Conservation (phyloP, 345 rosid species). For the Brassica juncea region DNA sequence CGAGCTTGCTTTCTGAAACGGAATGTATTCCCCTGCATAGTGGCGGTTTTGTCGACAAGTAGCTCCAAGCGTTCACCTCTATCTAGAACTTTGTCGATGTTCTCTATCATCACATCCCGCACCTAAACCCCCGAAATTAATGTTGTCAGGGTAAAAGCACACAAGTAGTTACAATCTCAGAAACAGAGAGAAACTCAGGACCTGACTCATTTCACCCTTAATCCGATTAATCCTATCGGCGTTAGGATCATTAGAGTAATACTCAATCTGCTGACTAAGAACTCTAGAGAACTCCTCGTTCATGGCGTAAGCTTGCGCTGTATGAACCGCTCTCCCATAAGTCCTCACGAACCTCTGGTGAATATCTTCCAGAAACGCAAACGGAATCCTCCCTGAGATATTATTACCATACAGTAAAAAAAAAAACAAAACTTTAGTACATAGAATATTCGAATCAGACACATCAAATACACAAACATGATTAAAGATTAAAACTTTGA, state of each 20-base stretch:
- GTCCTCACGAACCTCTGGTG: slow-evolving; percentile 94
- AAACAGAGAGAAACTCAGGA: slow-evolving; percentile 24
- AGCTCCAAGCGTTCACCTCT: slow-evolving; percentile 93
- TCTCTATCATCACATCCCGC: slow-evolving; percentile 87
- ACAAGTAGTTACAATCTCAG: slow-evolving; percentile 7
- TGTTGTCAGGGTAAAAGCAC: background rate
- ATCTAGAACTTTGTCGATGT: slow-evolving; percentile 88
- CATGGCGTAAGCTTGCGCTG: slow-evolving; percentile 95
- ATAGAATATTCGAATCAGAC: background rate
- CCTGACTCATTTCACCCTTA: slow-evolving; percentile 91
- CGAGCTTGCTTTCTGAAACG: slow-evolving; percentile 95
- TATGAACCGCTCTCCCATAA: slow-evolving; percentile 78
- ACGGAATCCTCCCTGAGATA: slow-evolving; percentile 82
- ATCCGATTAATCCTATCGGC: slow-evolving; percentile 86
- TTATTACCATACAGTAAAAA: background rate
- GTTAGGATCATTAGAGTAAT: slow-evolving; percentile 88
- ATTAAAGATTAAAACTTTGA: background rate
- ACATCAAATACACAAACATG: background rate
- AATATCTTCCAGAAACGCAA: slow-evolving; percentile 93
- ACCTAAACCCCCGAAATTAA: slow-evolving; percentile 41
- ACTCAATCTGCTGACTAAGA: slow-evolving; percentile 96
- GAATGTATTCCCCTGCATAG: slow-evolving; percentile 89
- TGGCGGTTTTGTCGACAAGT: slow-evolving; percentile 91
- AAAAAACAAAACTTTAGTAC: background rate
- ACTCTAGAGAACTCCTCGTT: slow-evolving; percentile 96